Evolutionary conservation across 2,329 filamentous ascomycete genomes (phyloP), one percentile per base, ranked within the genome.

Genomic region (Aspergillus pseudoviridinutans): DNA sequence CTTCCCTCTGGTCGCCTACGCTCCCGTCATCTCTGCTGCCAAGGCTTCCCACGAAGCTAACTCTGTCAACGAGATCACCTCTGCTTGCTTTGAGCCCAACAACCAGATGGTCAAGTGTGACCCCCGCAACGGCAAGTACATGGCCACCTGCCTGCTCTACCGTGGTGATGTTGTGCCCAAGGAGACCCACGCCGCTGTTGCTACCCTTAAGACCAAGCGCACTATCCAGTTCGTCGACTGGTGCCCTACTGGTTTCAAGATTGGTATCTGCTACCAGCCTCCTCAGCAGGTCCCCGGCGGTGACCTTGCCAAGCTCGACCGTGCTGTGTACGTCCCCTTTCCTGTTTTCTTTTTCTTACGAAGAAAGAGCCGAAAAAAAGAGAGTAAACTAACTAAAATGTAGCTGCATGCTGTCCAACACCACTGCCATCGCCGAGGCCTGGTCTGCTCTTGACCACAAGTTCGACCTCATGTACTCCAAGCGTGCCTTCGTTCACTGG

Each of bases 41-140:
- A 97, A 97, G 87, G 91, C 92, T 69, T 89, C 91, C 59, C 93
- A 99, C 83, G 93, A 99, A 84, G 88, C 92, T 84, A 96, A 97
- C 87, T 94, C 91, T 28, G 93, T 97, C 66, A 89, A 92, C 80
- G 94, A 97, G 84, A 97, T 97, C 83, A 95, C 91, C 79, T 95
- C 93, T 87, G 91, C 91, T 66, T 97, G 93, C 88, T 99, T 99
- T 82, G 93, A 99, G 87, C 92, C 93, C 70, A 90, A 97, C 87
- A 97, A 96, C 87, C 93, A 99, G 88, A 99, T 99, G 93, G 93
- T 99, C 78, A 96, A 96, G 86, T 99, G 93, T 76, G 94, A 99
- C 78, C 93, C 93, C 69, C 92, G 92, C 74, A 92, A 95, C 79
- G 93, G 93, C 80, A 99, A 99, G 86, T 99, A 99, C 87, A 99